Evolutionary conservation across 352 stramenopile species (phyloP), one percentile per base, ranked within the genome.

Genomic region (Phytophthora pisi): DNA sequence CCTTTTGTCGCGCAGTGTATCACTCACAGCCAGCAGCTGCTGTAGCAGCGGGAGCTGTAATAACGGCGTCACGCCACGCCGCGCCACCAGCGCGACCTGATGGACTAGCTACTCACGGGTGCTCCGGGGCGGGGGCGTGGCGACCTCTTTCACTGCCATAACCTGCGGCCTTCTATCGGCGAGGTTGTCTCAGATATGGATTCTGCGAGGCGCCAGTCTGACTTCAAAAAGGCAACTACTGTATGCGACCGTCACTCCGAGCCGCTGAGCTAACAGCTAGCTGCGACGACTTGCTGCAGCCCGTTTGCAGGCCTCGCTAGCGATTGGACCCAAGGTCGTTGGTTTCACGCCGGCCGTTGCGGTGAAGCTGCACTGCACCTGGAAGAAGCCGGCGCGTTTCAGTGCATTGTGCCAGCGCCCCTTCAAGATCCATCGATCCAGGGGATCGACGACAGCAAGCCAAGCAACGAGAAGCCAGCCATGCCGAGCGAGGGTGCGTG

Each of bases 351-450:
- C 51, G 46, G 16, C 30, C 65, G 56, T 45, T 69, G 40, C 20
- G 40, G n/a, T 43, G 30, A 62, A 51, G 26, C 23, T 16, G 24
- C 20, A 20, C 20, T 20, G 20, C 20, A 20, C 20, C 26, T 9
- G 18, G 18, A 28, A 18, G 13, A n/a, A 18, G 11, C 13, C 13
- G 11, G 57, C 23, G 18, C 45, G 24, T 31, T 54, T 66, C 13
- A 23, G 13, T 34, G n/a, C 42, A 18, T 20, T 26, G 15, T 34
- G 30, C 30, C 10, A 47, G 49, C 68, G 65, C 24, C 64, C 13
- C 31, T 71, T 74, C 56, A 67, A 70, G 64, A 66, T 70, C 64
- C 38, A 31, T 11, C 52, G 24, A 34, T 40, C 40, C 64, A 31
- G 28, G 26, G 24, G 23, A 42, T 51, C 30, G 16, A 61, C 51